Conservation (phyloP, 1,284 basidiomycete genomes). For the Schizopora paradoxa region DNA sequence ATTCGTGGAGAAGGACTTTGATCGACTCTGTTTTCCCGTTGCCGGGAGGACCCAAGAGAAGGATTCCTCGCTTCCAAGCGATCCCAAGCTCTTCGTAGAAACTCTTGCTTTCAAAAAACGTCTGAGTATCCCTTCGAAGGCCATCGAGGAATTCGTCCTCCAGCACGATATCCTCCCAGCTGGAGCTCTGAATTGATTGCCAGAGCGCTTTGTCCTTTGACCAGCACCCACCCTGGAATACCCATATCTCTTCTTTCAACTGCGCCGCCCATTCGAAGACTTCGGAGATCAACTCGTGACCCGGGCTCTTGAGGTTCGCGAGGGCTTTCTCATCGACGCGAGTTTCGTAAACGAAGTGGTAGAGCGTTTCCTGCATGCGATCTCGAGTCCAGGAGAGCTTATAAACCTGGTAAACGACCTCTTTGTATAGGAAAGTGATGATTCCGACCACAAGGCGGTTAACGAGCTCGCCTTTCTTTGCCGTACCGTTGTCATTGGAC, state of each 20-base stretch:
- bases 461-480: background rate
- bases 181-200: slow-evolving; percentile 33
- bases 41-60: slow-evolving; percentile 29
- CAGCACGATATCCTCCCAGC: slow-evolving; percentile 36
- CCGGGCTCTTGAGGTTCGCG: slow-evolving; percentile 12
- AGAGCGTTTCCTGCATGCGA: slow-evolving; percentile 13
- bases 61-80: slow-evolving; percentile 37
- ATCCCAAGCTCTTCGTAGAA: slow-evolving; percentile 37
- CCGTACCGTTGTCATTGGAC: background rate
- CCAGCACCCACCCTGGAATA: slow-evolving; percentile 36
- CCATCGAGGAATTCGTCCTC: slow-evolving; percentile 33
- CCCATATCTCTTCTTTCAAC: slow-evolving; percentile 33
- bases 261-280: slow-evolving; percentile 24
- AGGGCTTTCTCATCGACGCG: slow-evolving; percentile 12
- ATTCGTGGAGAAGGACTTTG: slow-evolving; percentile 25
- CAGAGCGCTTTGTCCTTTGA: slow-evolving; percentile 32
- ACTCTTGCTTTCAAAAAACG: slow-evolving; percentile 37
- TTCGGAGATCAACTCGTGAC: slow-evolving; percentile 27
- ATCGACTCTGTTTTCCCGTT: slow-evolving; percentile 29
- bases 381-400: slow-evolving; percentile 20
- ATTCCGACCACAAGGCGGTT: slow-evolving; percentile 16
- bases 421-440: slow-evolving; percentile 19
- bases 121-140: slow-evolving; percentile 33
- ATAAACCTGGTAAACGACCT: slow-evolving; percentile 20
- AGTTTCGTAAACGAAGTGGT: slow-evolving; percentile 22